Evolutionary conservation across 1,139 yeast genomes (phyloP), one percentile per base, ranked within the genome.

Genomic region (Eremothecium cymbalariae): DNA sequence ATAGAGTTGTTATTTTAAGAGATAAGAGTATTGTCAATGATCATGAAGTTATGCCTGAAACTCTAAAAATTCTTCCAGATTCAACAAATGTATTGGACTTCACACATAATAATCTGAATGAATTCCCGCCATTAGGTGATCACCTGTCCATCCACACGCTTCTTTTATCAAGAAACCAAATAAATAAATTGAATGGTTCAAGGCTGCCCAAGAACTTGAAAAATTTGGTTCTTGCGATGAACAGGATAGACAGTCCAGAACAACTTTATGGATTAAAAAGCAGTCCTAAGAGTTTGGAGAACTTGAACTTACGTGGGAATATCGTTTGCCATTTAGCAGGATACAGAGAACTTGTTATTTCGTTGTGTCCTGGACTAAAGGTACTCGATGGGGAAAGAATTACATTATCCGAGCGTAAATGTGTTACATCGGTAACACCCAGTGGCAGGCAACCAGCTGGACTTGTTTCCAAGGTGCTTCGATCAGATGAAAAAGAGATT

Each of bases 311-410:
- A 17, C 41, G 57, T 2, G 83, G 77, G 2, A 86, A 85, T 48
- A 83, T 83, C 0, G 65, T 85, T 0, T 57, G 73, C 2, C 50
- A 60, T 14, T 47, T 62, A n/a, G 64, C 67, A 14, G 53, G 79
- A 47, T 86, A 85, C 52, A 63, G 95, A 35, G 46, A 63, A 9
- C 71, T 72, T 50, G 54, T 77, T 2, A 64, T 84, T 2, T 73
- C 83, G 75, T 48, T 72, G 8, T 46, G 80, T 4, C 95, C 95
- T 0, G 54, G 64, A 2, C 53, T 88, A 32, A 63, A 68, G 32
- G 67, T 79, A 0, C 55, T 88, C 28, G 96, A 88, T 53, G 82
- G 76, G 46, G 64, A 67, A 32, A 74, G 72, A 44, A 72, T 88
- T 9, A 75, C 68, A 37, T 63, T 66, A 3, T 41, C 42, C 1